Conservation (phyloP, 192 early-diverging fungal genomes). For the Coemansia sp. region DNA sequence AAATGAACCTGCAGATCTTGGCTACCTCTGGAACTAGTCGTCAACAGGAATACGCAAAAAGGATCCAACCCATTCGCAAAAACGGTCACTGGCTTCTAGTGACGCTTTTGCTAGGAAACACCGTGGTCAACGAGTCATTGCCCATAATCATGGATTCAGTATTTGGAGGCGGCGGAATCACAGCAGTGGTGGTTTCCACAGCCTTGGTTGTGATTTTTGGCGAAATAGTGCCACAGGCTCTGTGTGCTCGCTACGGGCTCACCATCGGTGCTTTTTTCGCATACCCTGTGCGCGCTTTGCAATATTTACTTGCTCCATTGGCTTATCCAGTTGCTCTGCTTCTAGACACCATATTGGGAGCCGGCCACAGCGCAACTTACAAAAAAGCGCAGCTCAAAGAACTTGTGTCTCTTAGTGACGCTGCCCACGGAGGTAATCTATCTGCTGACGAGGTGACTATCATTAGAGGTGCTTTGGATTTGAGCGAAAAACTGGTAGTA, state of each 20-base stretch:
- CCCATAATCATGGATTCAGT: conserved; percentile 83
- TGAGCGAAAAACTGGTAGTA: conserved; percentile 68
- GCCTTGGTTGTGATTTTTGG: conserved; percentile 90
- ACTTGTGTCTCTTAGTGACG: conserved; percentile 72
- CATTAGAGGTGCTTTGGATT: conserved; percentile 73
- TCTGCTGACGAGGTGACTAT: conserved; percentile 79
- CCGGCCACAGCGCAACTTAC: conserved; percentile 87
- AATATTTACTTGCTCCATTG: conserved; percentile 65
- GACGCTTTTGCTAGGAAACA: conserved; percentile 89
- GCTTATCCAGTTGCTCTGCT: conserved; percentile 85
- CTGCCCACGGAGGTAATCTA: conserved; percentile 66
- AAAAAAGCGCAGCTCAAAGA: conserved; percentile 76
- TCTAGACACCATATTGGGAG: conserved; percentile 80
- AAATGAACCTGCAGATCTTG: conserved; percentile 77
- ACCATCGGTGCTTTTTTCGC: conserved; percentile 89
- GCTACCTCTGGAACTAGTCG: conserved; percentile 70
- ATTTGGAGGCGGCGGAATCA: conserved; percentile 72
- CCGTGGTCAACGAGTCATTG: conserved; percentile 92
- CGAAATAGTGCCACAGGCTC: conserved; percentile 93
- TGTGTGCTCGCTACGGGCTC: conserved; percentile 86
- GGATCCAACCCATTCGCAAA: conserved; percentile 86
- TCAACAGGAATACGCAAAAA: conserved; percentile 71
- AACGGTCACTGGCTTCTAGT: conserved; percentile 93
- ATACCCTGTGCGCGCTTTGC: conserved; percentile 64
- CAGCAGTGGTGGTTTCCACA: conserved; percentile 86